Percentiles rank a stretch among this genome's conserved stretches.
These are phyloP conservation scores for Paraurostyla sp. DNA, from an alignment of 73 alveolate species.

Conservation along the genomic window DNA sequence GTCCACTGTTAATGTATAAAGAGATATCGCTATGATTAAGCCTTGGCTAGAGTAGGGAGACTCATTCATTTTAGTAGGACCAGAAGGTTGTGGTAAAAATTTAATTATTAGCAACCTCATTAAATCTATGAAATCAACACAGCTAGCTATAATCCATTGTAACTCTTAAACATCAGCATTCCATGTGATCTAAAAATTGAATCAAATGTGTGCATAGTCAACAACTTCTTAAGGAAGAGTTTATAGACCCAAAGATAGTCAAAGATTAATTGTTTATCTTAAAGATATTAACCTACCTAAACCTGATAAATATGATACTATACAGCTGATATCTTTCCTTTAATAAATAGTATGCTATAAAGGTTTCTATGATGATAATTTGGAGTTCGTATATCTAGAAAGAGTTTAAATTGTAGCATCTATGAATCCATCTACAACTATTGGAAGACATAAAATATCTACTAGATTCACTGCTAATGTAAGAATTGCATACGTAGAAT, in stretches of 20 bases:
- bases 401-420: conserved; percentile 98
- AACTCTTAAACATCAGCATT: conserved; percentile 95
- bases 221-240: conserved; percentile 96
- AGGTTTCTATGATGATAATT: conserved; percentile 99
- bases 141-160: conserved; percentile 92
- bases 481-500: conserved; percentile 96
- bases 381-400: conserved; percentile 98
- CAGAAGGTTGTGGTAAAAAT: conserved; percentile 99
- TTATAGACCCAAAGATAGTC: conserved; percentile 97
- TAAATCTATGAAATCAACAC: conserved; percentile 90
- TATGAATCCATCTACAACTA: conserved; percentile 99
- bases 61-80: conserved; percentile 99
- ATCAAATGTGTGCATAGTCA: conserved; percentile 97
- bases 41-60: conserved; percentile 97
- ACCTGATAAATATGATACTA: conserved; percentile 99
- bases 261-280: conserved; percentile 96
- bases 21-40: conserved; percentile 87
- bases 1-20: conserved; percentile 89
- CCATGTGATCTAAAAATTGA: conserved; percentile 97
- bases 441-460: conserved; percentile 98
- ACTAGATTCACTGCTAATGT: conserved; percentile 99
- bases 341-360: conserved; percentile 98
- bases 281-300: conserved; percentile 99
- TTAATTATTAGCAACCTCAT: conserved; percentile 94
- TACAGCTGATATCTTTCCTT: conserved; percentile 98